A percentile compares a stretch with the other conserved stretches of the same genome.
phyloP scores from a whole-genome alignment of 257 asterid species.

The Asclepias syriaca region DNA sequence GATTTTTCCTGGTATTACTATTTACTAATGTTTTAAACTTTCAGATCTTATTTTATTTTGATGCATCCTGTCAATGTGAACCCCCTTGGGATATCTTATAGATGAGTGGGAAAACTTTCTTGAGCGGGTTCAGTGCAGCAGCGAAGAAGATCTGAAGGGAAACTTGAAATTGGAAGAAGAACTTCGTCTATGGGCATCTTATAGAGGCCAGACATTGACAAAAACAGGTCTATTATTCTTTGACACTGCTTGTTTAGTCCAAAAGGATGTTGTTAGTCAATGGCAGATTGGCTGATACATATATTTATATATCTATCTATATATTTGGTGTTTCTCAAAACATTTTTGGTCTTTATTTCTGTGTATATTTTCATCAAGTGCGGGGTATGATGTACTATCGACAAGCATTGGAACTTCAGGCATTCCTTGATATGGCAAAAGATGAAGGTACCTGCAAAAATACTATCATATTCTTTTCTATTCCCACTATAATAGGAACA shows the following conservation, averaged over 20 bases:
- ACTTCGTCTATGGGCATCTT: conserved; percentile 93
- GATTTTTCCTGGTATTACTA: conserved; percentile 73
- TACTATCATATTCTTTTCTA: conserved; percentile 11
- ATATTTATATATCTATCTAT: background rate
- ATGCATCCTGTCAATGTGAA: conserved; percentile 10
- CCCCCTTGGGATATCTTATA: conserved; percentile 23
- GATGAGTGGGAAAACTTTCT: conserved; percentile 96
- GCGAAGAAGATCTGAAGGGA: conserved; percentile 75
- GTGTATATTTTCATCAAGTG: conserved; percentile 33
- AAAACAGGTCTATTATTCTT: conserved; percentile 55
- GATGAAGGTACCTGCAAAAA: conserved; percentile 60
- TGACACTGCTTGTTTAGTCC: conserved; percentile 11
- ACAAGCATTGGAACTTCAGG: conserved; percentile 96
- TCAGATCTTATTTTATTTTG: conserved; percentile 9
- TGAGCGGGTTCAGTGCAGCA: conserved; percentile 61
- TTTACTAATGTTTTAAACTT: background rate
- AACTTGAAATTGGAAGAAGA: conserved; percentile 62
- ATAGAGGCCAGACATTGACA: conserved; percentile 96
- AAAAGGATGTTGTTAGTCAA: background rate
- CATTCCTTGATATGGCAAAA: conserved; percentile 95
- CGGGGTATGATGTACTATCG: conserved; percentile 99
- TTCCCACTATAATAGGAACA: conserved; percentile 4
- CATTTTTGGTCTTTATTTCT: conserved; percentile 6
- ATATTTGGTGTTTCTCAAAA: conserved; percentile 8
- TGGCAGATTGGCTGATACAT: background rate